Evolutionary conservation across 2,329 filamentous ascomycete species (phyloP).

Genomic region (Apiospora aurea): DNA sequence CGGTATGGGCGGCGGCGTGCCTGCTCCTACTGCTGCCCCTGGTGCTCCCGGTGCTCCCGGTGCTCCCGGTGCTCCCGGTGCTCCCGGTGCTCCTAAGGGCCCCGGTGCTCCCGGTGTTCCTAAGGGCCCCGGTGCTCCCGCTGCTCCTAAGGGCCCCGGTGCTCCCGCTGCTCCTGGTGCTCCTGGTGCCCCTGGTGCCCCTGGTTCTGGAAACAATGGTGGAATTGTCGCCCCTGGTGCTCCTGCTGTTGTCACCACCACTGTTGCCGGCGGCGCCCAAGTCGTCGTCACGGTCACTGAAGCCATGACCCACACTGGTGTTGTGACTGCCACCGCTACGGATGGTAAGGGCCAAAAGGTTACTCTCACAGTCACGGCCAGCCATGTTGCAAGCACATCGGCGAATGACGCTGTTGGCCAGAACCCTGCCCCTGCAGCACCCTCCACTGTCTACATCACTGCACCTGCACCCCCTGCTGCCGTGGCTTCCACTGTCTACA

Average conservation of each 20-base stretch:
- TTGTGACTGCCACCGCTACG: conserved; percentile 6
- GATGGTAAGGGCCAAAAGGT: conserved; percentile 4
- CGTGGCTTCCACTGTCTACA: conserved; percentile 22
- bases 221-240: background rate
- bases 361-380: conserved; percentile 24
- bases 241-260: conserved; percentile 14
- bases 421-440: conserved; percentile 7
- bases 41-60: conserved; percentile 27
- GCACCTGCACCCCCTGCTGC: conserved; percentile 2
- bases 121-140: conserved; percentile 24
- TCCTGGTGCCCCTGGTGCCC: conserved; percentile 3
- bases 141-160: conserved; percentile 16
- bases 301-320: background rate
- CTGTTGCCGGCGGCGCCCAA: background rate
- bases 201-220: background rate
- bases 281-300: conserved; percentile 13
- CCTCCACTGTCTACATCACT: conserved; percentile 15
- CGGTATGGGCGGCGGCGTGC: background rate
- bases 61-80: conserved; percentile 22
- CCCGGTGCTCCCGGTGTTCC: background rate
- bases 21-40: conserved; percentile 11
- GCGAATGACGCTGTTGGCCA: background rate
- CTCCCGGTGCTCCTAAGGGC: conserved; percentile 20
- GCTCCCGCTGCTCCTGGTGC: background rate
- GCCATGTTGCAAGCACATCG: conserved; percentile 4